Conservation (phyloP, 2,329 filamentous ascomycete species). For the Acephala macrosclerotiorum region DNA sequence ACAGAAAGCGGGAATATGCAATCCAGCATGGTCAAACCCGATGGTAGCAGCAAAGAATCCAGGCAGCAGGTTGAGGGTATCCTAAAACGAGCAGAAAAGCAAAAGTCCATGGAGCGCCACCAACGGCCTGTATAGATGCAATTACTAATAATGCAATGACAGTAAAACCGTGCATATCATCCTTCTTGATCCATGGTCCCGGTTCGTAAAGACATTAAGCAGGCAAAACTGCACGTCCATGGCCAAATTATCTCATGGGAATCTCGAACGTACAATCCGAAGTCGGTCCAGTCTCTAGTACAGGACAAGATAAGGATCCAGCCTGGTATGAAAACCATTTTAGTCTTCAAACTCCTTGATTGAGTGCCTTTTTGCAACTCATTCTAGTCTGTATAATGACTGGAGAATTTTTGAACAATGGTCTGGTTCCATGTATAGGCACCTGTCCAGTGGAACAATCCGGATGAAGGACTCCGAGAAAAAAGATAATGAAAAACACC, state of each 20-base stretch:
- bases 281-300: constrained; percentile 30
- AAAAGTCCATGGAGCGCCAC: constrained; percentile 37
- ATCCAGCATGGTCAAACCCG: constrained; percentile 20
- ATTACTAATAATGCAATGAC: constrained; percentile 44
- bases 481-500: constrained; percentile 41
- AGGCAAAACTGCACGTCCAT: constrained; percentile 34
- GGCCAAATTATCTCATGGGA: constrained; percentile 33
- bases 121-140: constrained; percentile 43
- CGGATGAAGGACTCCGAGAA: constrained; percentile 35
- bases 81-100: constrained; percentile 36
- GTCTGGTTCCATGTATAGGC: constrained; percentile 36
- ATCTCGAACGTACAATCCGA: constrained; percentile 30
- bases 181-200: constrained; percentile 34
- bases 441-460: constrained; percentile 33
- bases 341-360: constrained; percentile 32
- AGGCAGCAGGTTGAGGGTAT: constrained; percentile 44
- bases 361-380: constrained; percentile 33
- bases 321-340: constrained; percentile 29
- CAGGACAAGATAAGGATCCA: constrained; percentile 30
- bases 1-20: constrained; percentile 15
- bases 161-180: constrained; percentile 32
- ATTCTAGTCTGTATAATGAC: constrained; percentile 30
- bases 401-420: constrained; percentile 32
- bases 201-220: constrained; percentile 40
- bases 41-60: constrained; percentile 36